Base-by-base conservation (phyloP, 2,329 filamentous ascomycete genomes). In the Diaporthe citriasiana region DNA sequence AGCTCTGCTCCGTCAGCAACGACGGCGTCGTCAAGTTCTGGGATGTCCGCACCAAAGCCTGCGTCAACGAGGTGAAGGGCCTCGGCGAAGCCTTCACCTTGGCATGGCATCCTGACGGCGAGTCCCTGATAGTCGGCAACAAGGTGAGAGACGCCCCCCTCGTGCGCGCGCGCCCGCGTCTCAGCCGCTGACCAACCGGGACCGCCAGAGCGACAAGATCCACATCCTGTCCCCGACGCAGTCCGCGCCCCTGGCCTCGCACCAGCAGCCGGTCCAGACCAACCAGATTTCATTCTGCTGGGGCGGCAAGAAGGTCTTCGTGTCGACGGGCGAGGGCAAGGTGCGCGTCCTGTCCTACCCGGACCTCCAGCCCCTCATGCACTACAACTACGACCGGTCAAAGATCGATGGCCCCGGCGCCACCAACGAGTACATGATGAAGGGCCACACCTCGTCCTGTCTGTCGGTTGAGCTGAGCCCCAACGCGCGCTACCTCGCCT, bases 21-120 rank as follows among this genome's bases (percentile, higher is more conserved):
- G 94, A 96, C 80, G 94, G 94, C 2, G 89, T 92, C 42, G 91
- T 94, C 75, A 91, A 93, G 80, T 91, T 96, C 78, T 96, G 94
- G 94, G 94, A 96, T 79, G 93, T 95, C 17, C 87, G 93, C 78
- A 93, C 89, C 74, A 94, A 93, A 80, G 88, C 89, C 1, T 92
- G 91, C 78, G 88, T 93, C 76, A 93, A 93, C 70, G 92, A 94
- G 81, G 87, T 94, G 51, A 91, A 89, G 77, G 89, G 88, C 6
- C 85, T 92, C 59, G 92, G 91, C 10, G 89, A 91, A 76, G 90
- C 93, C 4, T 92, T 94, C 78, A 93, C 91, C 15, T 84, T 96
- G 73, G 91, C 89, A 0, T 96, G 94, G 94, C 89, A 89, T 42
- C 93, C 94, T 0, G 90, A 93, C 78, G 94, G 94, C 2, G 87